These are phyloP conservation scores for Pichia cabralensis DNA, from an alignment of 805 yeast genomes.

Conservation along the genomic window DNA sequence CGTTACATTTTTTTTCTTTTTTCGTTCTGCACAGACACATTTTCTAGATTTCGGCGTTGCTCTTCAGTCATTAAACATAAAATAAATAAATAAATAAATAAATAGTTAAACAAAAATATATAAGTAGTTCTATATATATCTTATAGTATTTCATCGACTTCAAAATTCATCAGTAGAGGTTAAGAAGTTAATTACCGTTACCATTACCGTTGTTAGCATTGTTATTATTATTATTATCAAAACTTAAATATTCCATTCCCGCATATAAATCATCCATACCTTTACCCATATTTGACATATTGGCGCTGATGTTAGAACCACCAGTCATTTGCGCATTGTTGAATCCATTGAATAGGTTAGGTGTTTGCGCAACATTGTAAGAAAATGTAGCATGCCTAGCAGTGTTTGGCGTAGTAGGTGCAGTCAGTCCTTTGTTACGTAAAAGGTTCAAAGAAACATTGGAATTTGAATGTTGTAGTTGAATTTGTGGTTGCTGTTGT, in stretches of 20 bases:
- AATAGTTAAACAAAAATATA: no score
- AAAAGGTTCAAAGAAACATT: slow-evolving; percentile 23
- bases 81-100: no score
- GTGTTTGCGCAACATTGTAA: slow-evolving; percentile 1
- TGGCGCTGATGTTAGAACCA: slow-evolving; percentile 14
- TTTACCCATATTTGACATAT: slow-evolving; percentile 10
- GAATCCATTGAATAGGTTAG: slow-evolving; percentile 8
- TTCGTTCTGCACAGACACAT: no score
- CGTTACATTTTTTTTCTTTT: no score
- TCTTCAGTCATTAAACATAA: no score
- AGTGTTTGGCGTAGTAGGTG: slow-evolving; percentile 15
- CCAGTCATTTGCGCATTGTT: slow-evolving; percentile 22
- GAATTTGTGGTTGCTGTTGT: slow-evolving; percentile 11
- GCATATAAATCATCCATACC: slow-evolving; percentile 20
- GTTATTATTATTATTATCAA: slow-evolving; percentile 9
- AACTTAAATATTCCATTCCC: slow-evolving; percentile 21
- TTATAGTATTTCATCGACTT: no score
- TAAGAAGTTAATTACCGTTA: no score
- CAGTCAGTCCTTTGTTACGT: slow-evolving; percentile 18
- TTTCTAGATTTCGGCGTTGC: no score
- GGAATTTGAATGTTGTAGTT: slow-evolving; percentile 22
- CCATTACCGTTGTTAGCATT: no score
- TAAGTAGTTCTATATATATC: no score
- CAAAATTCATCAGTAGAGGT: no score
- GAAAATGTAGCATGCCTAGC: slow-evolving; percentile 10